Conservation (phyloP, 2,329 filamentous ascomycete genomes). For the Kalaharituber pfeilii region DNA sequence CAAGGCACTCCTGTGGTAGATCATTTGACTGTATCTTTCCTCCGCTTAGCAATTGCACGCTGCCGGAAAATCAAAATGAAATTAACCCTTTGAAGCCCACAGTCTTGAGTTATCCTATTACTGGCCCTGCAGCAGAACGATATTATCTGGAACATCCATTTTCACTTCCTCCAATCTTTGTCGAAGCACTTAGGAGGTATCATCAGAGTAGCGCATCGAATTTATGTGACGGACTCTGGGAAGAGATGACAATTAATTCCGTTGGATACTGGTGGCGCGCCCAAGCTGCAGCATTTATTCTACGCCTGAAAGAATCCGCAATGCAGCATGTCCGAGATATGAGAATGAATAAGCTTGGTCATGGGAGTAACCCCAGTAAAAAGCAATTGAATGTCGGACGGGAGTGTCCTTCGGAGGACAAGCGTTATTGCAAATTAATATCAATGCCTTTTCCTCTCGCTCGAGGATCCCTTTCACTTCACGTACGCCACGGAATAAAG, state of each 20-base stretch:
- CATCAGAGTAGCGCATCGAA: slow-evolving; percentile 7
- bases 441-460: slow-evolving; percentile 19
- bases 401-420: not conserved
- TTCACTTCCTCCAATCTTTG: slow-evolving; percentile 13
- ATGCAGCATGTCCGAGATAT: slow-evolving; percentile 10
- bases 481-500: slow-evolving; percentile 19
- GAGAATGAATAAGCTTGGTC: not conserved
- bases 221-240: not conserved
- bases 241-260: slow-evolving; percentile 14
- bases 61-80: slow-evolving; percentile 4
- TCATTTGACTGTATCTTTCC: slow-evolving; percentile 21
- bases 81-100: slow-evolving; percentile 3
- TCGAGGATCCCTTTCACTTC: slow-evolving; percentile 19
- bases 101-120: slow-evolving; percentile 7
- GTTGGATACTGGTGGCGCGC: slow-evolving; percentile 20
- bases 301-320: slow-evolving; percentile 18
- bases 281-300: slow-evolving; percentile 17
- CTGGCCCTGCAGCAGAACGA: slow-evolving; percentile 4
- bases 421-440: not conserved
- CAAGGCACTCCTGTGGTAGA: slow-evolving; percentile 10
- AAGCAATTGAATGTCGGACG: not conserved
- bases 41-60: slow-evolving; percentile 15
- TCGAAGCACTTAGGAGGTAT: slow-evolving; percentile 9
- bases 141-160: slow-evolving; percentile 11
- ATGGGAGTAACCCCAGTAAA: not conserved